Base-by-base conservation (phyloP, 1,284 basidiomycete genomes). In the Malassezia nana region DNA sequence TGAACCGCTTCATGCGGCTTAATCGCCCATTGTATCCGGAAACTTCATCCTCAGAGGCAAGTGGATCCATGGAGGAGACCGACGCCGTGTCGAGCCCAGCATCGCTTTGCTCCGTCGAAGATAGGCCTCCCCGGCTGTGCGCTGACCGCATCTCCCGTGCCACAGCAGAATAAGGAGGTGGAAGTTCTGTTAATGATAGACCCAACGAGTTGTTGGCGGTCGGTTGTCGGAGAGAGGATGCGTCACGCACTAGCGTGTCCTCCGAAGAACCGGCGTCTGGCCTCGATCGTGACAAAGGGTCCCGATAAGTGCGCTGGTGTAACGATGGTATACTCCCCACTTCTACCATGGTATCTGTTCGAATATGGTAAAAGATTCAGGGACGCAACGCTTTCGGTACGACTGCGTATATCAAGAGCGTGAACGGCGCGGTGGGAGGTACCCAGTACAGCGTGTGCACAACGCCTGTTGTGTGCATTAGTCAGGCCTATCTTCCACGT, bases 101-200 rank as follows among this genome's bases (percentile, higher is more conserved):
- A 20, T 38, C 35, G 35, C 35, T 38, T 38, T 38, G 35, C 18
- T 38, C 35, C 16, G 35, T 20, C 16, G 35, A 38, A 15, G 32
- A 33, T 6, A 38, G 20, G 8, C 35, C 10, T 4, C 16, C 9
- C 12, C 18, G 3, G 7, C 35, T 38, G n/a, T 10, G 31, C 16
- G 10, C 16, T 6, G 4, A 13, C 4, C 10, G 18, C 15, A 18
- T 12, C 4, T 38, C 20, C 8, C 40, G 31, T 7, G 33, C 45
- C 13, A 53, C 44, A 5, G 32, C 43, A 12, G 51, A 31, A 33
- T 53, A 53, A 2, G 51, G 51, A 1, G 51, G 51, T 10, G 51
- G 51, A 7, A 39, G 22, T 15, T 53, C 51, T 10, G 26, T 33
- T 18, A 38, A 20, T 9, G 35, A 38, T 9, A 38, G 16, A 5